A percentile compares a stretch with the other conserved stretches of the same genome.
phyloP scores from a whole-genome alignment of 148 eudicot genomes.

The Talinum fruticosum region DNA sequence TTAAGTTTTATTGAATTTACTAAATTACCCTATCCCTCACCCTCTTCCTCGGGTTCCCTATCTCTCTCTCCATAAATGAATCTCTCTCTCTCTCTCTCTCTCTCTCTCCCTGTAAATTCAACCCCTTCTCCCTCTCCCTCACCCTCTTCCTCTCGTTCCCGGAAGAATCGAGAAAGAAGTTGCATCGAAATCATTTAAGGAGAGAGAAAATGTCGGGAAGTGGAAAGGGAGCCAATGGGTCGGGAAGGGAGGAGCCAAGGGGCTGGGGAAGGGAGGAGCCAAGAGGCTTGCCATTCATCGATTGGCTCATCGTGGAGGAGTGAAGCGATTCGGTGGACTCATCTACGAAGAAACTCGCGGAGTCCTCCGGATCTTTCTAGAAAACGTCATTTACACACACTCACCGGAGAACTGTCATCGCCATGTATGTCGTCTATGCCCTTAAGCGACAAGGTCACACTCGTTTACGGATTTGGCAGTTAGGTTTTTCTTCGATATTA shows the following conservation, averaged over 20 bases:
- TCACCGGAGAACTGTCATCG: constrained; percentile 25
- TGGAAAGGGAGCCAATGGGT: constrained; percentile 32
- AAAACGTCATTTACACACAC: constrained; percentile 28
- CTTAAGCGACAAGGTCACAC: constrained; percentile 32
- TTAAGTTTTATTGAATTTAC: too few relatives aligned
- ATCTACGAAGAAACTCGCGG: constrained; percentile 30
- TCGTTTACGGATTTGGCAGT: constrained; percentile 31
- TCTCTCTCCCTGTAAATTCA: too few relatives aligned
- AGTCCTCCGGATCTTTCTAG: constrained; percentile 25
- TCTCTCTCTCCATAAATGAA: too few relatives aligned
- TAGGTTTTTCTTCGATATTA: background rate
- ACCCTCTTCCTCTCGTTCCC: too few relatives aligned
- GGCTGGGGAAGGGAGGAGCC: constrained; percentile 28
- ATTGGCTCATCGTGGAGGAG: constrained; percentile 26
- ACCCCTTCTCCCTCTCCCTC: background rate
- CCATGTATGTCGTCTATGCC: constrained; percentile 33
- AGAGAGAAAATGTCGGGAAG: constrained; percentile 28
- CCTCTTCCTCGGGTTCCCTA: too few relatives aligned
- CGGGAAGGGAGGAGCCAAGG: constrained; percentile 34
- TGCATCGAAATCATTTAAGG: background rate
- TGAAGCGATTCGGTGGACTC: constrained; percentile 26
- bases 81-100: too few relatives aligned
- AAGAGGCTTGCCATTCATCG: constrained; percentile 26
- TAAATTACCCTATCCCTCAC: too few relatives aligned
- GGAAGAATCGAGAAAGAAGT: background rate